A percentile compares a stretch with the other conserved stretches of the same genome.
phyloP scores from a whole-genome alignment of 2,329 filamentous ascomycete species.

The Xenoacremonium recifei region DNA sequence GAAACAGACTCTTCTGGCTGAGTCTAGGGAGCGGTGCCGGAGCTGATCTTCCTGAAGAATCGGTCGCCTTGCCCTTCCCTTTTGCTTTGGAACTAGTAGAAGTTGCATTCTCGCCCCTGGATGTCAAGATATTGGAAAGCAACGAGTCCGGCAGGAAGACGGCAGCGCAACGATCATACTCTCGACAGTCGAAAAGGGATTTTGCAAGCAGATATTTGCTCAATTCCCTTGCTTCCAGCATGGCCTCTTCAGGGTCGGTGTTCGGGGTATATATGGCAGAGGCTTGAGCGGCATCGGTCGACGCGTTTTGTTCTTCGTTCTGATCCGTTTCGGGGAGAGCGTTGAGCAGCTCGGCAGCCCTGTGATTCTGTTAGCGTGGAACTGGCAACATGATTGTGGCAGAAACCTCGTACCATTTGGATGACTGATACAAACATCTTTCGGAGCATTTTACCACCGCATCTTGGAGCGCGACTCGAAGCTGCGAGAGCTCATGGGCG shows the following conservation, averaged over 20 bases:
- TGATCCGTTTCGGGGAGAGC: slow-evolving; percentile 67
- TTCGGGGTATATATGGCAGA: slow-evolving; percentile 53
- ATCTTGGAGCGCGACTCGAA: slow-evolving; percentile 75
- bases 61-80: slow-evolving; percentile 57
- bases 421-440: slow-evolving; percentile 89
- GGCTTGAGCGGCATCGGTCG: slow-evolving; percentile 37
- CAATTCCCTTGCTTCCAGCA: slow-evolving; percentile 75
- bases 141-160: slow-evolving; percentile 83
- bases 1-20: slow-evolving; percentile 89
- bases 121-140: slow-evolving; percentile 62
- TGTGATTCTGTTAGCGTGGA: slow-evolving; percentile 36
- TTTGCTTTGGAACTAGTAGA: slow-evolving; percentile 40
- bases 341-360: slow-evolving; percentile 91
- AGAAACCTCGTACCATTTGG: slow-evolving; percentile 98
- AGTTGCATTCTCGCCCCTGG: slow-evolving; percentile 38
- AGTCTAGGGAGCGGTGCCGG: slow-evolving; percentile 50
- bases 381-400: no score
- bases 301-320: slow-evolving; percentile 45
- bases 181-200: slow-evolving; percentile 90
- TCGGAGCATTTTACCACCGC: slow-evolving; percentile 91
- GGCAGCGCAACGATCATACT: slow-evolving; percentile 90
- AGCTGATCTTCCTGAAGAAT: slow-evolving; percentile 17
- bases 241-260: slow-evolving; percentile 68
- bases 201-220: slow-evolving; percentile 88
- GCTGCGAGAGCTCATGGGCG: slow-evolving; percentile 57